A percentile compares a stretch with the other conserved stretches of the same genome.
Conservation (phyloP, 2,329 filamentous ascomycete genomes). For the Pseudogymnoascus sp. region DNA sequence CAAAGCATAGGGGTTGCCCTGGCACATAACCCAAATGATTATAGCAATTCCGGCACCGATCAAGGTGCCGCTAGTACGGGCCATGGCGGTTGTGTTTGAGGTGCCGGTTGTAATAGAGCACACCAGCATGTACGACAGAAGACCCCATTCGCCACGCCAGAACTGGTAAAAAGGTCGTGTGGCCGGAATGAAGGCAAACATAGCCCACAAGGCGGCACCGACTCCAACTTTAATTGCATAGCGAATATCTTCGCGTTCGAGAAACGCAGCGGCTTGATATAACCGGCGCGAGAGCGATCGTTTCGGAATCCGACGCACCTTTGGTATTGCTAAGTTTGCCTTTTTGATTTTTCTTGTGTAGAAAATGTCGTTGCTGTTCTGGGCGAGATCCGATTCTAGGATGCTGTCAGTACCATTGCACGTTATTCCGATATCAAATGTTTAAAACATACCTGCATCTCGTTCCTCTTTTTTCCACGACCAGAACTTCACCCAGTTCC, state of each 20-base stretch:
- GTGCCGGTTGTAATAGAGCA: constrained; percentile 97
- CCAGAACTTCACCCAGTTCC: constrained; percentile 88
- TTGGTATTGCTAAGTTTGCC: background rate
- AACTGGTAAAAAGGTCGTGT: constrained; percentile 75
- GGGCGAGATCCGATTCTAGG: background rate
- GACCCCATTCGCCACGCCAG: constrained; percentile 94
- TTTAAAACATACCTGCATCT: background rate
- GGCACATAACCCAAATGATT: constrained; percentile 67
- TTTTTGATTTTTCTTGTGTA: background rate
- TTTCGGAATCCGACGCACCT: constrained; percentile 2
- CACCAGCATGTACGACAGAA: constrained; percentile 96
- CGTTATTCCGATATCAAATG: background rate
- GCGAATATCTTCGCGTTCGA: constrained; percentile 33
- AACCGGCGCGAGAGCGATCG: background rate
- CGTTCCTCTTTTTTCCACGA: constrained; percentile 29
- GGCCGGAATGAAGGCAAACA: constrained; percentile 74
- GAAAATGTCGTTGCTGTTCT: constrained; percentile 5
- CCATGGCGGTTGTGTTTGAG: constrained; percentile 83
- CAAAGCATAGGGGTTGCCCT: constrained; percentile 68
- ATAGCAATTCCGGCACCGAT: constrained; percentile 72
- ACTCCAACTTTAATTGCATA: constrained; percentile 92
- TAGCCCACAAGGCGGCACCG: constrained; percentile 80
- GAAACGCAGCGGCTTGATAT: background rate
- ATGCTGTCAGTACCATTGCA: background rate
- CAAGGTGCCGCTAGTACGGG: constrained; percentile 79